phyloP scores from a whole-genome alignment of 192 early-diverging fungal genomes.

The Coemansia javaensis region DNA sequence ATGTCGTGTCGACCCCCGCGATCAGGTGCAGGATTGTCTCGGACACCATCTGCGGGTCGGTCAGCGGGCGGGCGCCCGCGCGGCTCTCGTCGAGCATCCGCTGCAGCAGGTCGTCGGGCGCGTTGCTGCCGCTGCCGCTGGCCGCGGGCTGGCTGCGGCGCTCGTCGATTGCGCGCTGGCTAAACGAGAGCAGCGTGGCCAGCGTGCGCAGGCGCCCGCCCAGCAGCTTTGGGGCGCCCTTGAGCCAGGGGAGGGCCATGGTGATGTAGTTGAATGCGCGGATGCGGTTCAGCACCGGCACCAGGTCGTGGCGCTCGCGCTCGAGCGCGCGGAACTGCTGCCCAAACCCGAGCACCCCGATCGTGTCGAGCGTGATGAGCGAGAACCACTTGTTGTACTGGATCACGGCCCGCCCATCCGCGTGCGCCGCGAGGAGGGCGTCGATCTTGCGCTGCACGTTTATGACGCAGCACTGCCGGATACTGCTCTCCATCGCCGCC shows the following conservation, averaged over 20 bases:
- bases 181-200: constrained; percentile 11
- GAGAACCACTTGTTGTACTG: constrained; percentile 32
- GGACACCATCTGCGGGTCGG: constrained; percentile 30
- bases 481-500: constrained; percentile 15
- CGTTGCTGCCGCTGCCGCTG: background rate
- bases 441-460: constrained; percentile 16
- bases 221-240: constrained; percentile 10
- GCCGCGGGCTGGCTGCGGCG: constrained; percentile 5
- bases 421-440: background rate
- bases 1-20: constrained; percentile 48
- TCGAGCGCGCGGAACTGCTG: constrained; percentile 15
- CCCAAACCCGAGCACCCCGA: constrained; percentile 40
- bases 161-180: constrained; percentile 11
- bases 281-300: constrained; percentile 8
- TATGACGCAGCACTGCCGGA: constrained; percentile 12
- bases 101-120: constrained; percentile 21
- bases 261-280: constrained; percentile 31
- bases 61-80: constrained; percentile 8
- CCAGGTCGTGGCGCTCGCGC: constrained; percentile 19
- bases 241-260: constrained; percentile 41
- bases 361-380: constrained; percentile 28
- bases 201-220: constrained; percentile 8
- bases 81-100: constrained; percentile 25
- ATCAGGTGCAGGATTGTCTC: constrained; percentile 43
- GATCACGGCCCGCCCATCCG: background rate